Evolutionary conservation across 2,329 filamentous ascomycete genomes (phyloP).

Genomic region (Ophiostoma quercus): DNA sequence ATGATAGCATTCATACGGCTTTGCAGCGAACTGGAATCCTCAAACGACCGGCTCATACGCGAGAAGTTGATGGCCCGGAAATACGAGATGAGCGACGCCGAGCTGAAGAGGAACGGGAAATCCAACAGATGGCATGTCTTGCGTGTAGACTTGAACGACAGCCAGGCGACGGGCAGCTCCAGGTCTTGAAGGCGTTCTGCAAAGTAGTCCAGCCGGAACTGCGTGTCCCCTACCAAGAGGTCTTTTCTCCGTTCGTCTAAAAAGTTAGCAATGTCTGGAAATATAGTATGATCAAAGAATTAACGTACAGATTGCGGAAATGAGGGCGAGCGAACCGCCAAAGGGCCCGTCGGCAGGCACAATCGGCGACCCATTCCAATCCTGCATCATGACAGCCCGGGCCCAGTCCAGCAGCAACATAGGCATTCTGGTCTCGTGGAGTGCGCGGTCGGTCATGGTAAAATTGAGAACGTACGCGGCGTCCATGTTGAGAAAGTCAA

Average conservation of each 20-base stretch:
- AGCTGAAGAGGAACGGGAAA: slow-evolving; percentile 73
- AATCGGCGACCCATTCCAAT: slow-evolving; percentile 73
- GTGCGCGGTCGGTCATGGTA: slow-evolving; percentile 44
- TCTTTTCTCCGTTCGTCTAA: slow-evolving; percentile 57
- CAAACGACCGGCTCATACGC: slow-evolving; percentile 74
- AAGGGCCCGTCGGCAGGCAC: slow-evolving; percentile 66
- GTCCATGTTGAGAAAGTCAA: slow-evolving; percentile 48
- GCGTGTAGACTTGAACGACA: slow-evolving; percentile 54
- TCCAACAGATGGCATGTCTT: slow-evolving; percentile 70
- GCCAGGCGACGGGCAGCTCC: slow-evolving; percentile 68
- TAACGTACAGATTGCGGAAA: slow-evolving; percentile 65
- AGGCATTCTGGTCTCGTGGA: slow-evolving; percentile 54
- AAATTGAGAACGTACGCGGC: slow-evolving; percentile 45
- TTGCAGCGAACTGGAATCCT: slow-evolving; percentile 58
- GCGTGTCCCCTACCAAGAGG: slow-evolving; percentile 60
- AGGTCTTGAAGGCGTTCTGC: slow-evolving; percentile 70
- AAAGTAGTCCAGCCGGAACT: slow-evolving; percentile 72
- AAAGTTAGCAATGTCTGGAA: slow-evolving; percentile 13
- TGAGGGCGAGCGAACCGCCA: slow-evolving; percentile 69
- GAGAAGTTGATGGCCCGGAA: slow-evolving; percentile 87
- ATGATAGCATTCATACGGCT: slow-evolving; percentile 54
- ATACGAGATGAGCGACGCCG: slow-evolving; percentile 67
- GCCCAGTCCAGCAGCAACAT: slow-evolving; percentile 65
- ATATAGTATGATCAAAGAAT: not conserved
- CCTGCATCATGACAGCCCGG: slow-evolving; percentile 65